Conservation (phyloP, 1,284 basidiomycete genomes). For the Sparassis latifolia region DNA sequence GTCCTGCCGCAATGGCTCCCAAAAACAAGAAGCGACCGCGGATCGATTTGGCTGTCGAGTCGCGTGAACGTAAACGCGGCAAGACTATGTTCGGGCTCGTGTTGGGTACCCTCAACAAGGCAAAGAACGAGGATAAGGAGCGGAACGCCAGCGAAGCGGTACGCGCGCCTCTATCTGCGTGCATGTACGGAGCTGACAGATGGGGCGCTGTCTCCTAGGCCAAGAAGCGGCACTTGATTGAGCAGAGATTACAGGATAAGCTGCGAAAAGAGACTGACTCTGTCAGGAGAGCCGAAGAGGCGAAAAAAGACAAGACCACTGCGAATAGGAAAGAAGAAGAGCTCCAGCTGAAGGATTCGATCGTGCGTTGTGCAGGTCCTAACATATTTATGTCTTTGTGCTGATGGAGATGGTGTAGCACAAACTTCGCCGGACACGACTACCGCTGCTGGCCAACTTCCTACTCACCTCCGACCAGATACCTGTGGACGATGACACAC, state of each 20-base stretch:
- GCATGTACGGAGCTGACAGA: too few relatives aligned
- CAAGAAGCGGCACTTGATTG: constrained; percentile 72
- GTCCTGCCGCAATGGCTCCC: constrained; percentile 7
- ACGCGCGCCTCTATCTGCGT: constrained; percentile 21
- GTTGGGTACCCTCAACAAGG: constrained; percentile 74
- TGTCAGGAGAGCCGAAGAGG: constrained; percentile 75
- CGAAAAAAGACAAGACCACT: constrained; percentile 68
- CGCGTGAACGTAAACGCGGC: constrained; percentile 65
- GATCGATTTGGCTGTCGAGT: constrained; percentile 50
- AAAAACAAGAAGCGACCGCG: constrained; percentile 58
- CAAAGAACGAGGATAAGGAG: constrained; percentile 76
- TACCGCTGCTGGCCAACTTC: constrained; percentile 71
- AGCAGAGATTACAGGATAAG: constrained; percentile 75
- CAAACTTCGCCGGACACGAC: constrained; percentile 60
- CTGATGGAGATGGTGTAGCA: constrained; percentile 36
- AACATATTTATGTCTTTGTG: background rate
- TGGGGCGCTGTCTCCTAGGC: constrained; percentile 38
- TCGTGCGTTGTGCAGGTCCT: constrained; percentile 40
- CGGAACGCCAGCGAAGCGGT: constrained; percentile 75
- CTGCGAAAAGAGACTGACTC: constrained; percentile 75
- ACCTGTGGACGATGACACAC: constrained; percentile 21
- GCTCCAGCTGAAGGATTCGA: constrained; percentile 68
- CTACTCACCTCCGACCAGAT: constrained; percentile 68
- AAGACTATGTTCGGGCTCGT: constrained; percentile 80
- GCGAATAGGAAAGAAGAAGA: constrained; percentile 78